Conservation (phyloP, 192 early-diverging fungal species). For the Geosiphon pyriformis region DNA sequence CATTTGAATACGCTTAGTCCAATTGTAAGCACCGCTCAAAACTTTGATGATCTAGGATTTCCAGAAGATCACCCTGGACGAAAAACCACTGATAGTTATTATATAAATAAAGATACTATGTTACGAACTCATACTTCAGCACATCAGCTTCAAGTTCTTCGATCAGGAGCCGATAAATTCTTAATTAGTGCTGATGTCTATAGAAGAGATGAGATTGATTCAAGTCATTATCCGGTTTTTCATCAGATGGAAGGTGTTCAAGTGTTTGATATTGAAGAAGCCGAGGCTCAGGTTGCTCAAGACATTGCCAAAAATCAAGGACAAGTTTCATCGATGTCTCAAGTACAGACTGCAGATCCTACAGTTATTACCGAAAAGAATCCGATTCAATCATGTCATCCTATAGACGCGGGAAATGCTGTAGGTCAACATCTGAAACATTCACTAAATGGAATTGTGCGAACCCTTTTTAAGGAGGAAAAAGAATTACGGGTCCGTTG, state of each 20-base stretch:
- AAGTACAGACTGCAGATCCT: slow-evolving; percentile 37
- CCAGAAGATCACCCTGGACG: slow-evolving; percentile 77
- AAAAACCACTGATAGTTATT: slow-evolving; percentile 85
- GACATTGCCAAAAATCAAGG: slow-evolving; percentile 24
- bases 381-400: slow-evolving; percentile 71
- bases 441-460: slow-evolving; percentile 79
- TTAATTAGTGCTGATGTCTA: slow-evolving; percentile 98
- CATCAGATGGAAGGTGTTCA: slow-evolving; percentile 98
- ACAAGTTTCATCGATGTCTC: slow-evolving; percentile 20
- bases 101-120: slow-evolving; percentile 72
- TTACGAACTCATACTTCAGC: slow-evolving; percentile 93
- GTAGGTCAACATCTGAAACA: slow-evolving; percentile 69
- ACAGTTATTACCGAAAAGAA: slow-evolving; percentile 57
- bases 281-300: slow-evolving; percentile 29
- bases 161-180: slow-evolving; percentile 56
- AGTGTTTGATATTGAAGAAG: slow-evolving; percentile 50
- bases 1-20: slow-evolving; percentile 66
- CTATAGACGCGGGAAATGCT: slow-evolving; percentile 46
- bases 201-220: slow-evolving; percentile 93
- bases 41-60: slow-evolving; percentile 92
- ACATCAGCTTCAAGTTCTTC: slow-evolving; percentile 80
- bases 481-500: slow-evolving; percentile 78
- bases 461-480: slow-evolving; percentile 58
- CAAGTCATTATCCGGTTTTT: slow-evolving; percentile 94
- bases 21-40: slow-evolving; percentile 74